Base-by-base conservation (phyloP, 73 alveolate species). In the Urostyla sp. region DNA sequence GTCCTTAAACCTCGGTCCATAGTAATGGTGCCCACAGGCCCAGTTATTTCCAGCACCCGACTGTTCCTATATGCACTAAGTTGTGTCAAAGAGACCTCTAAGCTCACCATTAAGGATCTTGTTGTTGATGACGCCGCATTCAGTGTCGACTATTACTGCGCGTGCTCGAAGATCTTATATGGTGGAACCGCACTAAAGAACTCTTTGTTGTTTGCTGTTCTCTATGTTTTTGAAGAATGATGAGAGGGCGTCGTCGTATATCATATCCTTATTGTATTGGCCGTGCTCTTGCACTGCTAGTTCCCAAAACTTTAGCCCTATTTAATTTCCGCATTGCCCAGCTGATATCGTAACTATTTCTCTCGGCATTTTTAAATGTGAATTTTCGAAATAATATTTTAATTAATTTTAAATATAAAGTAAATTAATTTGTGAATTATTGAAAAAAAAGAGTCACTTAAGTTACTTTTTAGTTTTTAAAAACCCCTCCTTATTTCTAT, bases 251-350 rank as follows among this genome's bases (percentile, higher is more conserved):
- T 95, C 97, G 59, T 93, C 97, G 73, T 85, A 91, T 0, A 85
- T 73, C 23, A 72, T 72, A 7, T 79, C 24, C 63, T 88, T 89
- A 38, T 54, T 73, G 59, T 63, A 80, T 30, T 45, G 56, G 0
- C 89, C 85, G 49, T 91, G 97, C 57, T 91, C 97, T 1, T 69
- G 56, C 40, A 91, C 61, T 15, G 97, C 99, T 30, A 92, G 87
- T 73, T 95, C 99, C 98, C 99, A 97, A 78, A 97, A 97, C 58
- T 96, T 84, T 91, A 95, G 90, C 16, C 99, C 99, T 60, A 97
- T 90, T 91, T 97, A 98, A 67, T 97, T 96, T 40, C 99, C 99
- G 75, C 99, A 96, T 85, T 96, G 98, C 24, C 99, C 99, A 48
- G 94, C 98, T 85, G 94, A 97, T 53, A 85, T 58, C 34, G 95